Percentiles rank a stretch among this genome's conserved stretches.
Evolutionary conservation across 768 basidiomycete genomes (phyloP).

Genomic region (Russula virescens): DNA sequence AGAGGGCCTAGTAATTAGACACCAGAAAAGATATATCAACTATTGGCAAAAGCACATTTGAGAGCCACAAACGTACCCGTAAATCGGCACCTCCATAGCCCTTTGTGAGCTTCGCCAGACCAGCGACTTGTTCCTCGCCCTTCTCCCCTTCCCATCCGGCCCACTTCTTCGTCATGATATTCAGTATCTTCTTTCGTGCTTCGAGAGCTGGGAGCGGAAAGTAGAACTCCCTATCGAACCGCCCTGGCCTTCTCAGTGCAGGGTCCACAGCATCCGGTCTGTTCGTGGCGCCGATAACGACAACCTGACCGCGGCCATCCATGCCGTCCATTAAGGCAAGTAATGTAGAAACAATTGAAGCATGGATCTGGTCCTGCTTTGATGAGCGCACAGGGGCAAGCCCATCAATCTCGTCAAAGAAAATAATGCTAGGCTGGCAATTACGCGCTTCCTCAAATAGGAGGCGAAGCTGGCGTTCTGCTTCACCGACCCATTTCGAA

Average conservation of each 20-base stretch:
- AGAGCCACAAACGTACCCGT: constrained; percentile 50
- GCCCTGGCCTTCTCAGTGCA: constrained; percentile 85
- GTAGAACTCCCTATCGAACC: constrained; percentile 98
- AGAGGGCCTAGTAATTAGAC: constrained; percentile 62
- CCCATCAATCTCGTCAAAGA: constrained; percentile 99
- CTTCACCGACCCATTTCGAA: constrained; percentile 99
- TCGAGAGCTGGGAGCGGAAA: constrained; percentile 84
- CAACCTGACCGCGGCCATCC: constrained; percentile 96
- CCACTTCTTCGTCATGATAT: constrained; percentile 90
- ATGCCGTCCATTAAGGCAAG: constrained; percentile 99
- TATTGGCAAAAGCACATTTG: constrained; percentile 9
- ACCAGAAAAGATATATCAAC: constrained; percentile 27
- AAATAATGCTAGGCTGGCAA: constrained; percentile 94
- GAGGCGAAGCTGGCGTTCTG: constrained; percentile 89
- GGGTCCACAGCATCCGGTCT: constrained; percentile 97
- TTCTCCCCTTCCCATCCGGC: constrained; percentile 64
- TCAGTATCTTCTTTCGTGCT: constrained; percentile 82
- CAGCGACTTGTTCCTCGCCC: constrained; percentile 46
- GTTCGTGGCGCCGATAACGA: constrained; percentile 98
- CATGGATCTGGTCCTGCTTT: constrained; percentile 98
- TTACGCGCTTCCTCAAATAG: constrained; percentile 94
- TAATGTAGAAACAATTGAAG: constrained; percentile 92
- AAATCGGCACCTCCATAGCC: constrained; percentile 98
- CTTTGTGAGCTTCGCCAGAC: constrained; percentile 85
- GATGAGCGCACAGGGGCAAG: constrained; percentile 97